Base-by-base conservation (phyloP, 257 asterid genomes). In the Solanum okadae region DNA sequence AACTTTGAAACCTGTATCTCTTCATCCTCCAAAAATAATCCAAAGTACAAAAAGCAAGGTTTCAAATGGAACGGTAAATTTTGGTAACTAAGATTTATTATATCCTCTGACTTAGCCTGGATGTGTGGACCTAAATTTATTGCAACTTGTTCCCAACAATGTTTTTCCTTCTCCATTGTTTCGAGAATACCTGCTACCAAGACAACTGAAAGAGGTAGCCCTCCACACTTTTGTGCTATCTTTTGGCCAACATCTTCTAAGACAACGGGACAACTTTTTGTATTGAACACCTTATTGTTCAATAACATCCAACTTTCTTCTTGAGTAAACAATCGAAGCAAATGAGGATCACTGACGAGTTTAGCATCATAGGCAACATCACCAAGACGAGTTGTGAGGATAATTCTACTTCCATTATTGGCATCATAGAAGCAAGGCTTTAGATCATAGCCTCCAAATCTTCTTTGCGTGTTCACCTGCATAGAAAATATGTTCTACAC, bases 251-350 rank as follows among this genome's bases (percentile, higher is more conserved):
- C 6, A 22, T 34, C 37, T 4, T 4, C 13, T 25, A 85, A 63
- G 35, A 12, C 8, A 27, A 1, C 10, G 14, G 87, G 79, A 2
- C 25, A 85, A 13, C 35, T 63, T 11, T 25, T 25, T 12, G 1
- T 29, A 29, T n/a, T 29, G 34, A 85, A 63, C 8, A 37, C 87
- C 89, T 89, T 92, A 87, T 77, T 38, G 44, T 89, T 27, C 59
- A 91, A 72, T 61, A 91, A 75, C 67, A 73, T 87, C 93, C 94
- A 90, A 34, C 93, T 89, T 46, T 92, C 88, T 5, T 37, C 86
- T 8, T 31, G 7, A 20, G 14, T 18, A 2, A 83, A 23, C 2
- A 59, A 14, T 25, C 85, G 34, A n/a, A 88, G 85, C 2, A 3
- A 8, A 49, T 52, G 87, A 16, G 83, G 38, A 65, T 10, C 44